phyloP scores from a whole-genome alignment of 1,284 basidiomycete genomes.

The Malassezia globosa region DNA sequence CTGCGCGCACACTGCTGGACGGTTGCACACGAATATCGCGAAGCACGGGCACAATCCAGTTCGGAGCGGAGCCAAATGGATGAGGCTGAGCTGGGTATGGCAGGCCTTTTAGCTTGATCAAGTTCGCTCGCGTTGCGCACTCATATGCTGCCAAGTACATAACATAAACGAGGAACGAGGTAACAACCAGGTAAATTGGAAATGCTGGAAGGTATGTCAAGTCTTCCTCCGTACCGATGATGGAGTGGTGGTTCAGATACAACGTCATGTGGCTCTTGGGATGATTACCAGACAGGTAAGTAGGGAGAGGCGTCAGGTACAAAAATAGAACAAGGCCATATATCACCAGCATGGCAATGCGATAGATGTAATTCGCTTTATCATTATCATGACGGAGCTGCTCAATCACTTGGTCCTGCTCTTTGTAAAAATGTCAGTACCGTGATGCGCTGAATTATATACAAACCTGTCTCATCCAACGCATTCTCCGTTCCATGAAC shows the following conservation, averaged over 20 bases:
- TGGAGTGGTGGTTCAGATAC: constrained; percentile 29
- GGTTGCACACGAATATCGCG: constrained; percentile 31
- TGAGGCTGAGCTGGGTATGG: constrained; percentile 34
- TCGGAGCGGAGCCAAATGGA: constrained; percentile 41
- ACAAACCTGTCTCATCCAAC: constrained; percentile 13
- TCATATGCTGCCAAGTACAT: constrained; percentile 27
- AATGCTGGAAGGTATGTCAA: constrained; percentile 41
- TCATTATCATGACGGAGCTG: constrained; percentile 31
- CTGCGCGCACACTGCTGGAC: constrained; percentile 18
- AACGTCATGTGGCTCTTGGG: constrained; percentile 41
- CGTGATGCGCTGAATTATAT: too few relatives aligned
- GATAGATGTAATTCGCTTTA: constrained; percentile 37
- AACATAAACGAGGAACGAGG: constrained; percentile 22
- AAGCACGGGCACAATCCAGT: constrained; percentile 32
- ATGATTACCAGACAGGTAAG: constrained; percentile 38
- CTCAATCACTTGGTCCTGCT: constrained; percentile 34
- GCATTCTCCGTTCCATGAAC: too few relatives aligned
- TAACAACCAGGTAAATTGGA: constrained; percentile 35
- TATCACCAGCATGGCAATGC: constrained; percentile 28
- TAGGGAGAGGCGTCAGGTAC: constrained; percentile 36
- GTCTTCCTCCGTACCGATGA: constrained; percentile 39
- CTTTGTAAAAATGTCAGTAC: too few relatives aligned
- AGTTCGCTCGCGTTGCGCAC: constrained; percentile 18
- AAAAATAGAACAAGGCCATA: constrained; percentile 25
- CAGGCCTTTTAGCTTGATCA: constrained; percentile 11